Percentiles rank a stretch among this genome's conserved stretches.
These are phyloP conservation scores for Rehmannia glutinosa DNA, from an alignment of 257 asterid species.

Conservation along the genomic window DNA sequence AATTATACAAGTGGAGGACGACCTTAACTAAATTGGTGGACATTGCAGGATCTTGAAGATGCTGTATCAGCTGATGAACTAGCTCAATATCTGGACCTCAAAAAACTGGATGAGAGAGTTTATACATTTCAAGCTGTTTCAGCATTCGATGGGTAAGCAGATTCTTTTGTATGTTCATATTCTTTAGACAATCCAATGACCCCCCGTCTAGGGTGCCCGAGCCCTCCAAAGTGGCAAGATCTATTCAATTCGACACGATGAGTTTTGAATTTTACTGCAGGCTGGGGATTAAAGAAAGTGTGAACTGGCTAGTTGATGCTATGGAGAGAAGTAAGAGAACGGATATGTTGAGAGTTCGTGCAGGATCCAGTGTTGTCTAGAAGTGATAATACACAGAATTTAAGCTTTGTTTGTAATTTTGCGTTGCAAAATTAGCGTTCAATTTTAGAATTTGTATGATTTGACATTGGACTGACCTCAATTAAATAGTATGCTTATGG, in stretches of 20 bases:
- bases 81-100: slow-evolving; percentile 74
- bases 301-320: slow-evolving; percentile 82
- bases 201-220: not conserved
- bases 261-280: slow-evolving; percentile 34
- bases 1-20: not conserved
- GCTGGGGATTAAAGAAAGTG: slow-evolving; percentile 79
- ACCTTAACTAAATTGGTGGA: not conserved
- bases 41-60: slow-evolving; percentile 67
- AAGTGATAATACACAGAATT: not conserved
- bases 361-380: slow-evolving; percentile 44
- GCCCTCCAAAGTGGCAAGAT: not conserved
- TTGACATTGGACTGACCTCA: not conserved
- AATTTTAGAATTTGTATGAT: slow-evolving; percentile 1
- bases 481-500: not conserved
- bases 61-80: slow-evolving; percentile 80
- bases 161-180: not conserved
- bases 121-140: slow-evolving; percentile 75
- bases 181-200: not conserved
- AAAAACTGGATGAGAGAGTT: slow-evolving; percentile 71
- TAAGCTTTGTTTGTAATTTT: slow-evolving; percentile 5
- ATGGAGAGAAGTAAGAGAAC: slow-evolving; percentile 92
- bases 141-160: slow-evolving; percentile 61
- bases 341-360: slow-evolving; percentile 63
- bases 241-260: not conserved
- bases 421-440: slow-evolving; percentile 22